Percentiles rank a stretch among this genome's conserved stretches.
Conservation (phyloP, 768 basidiomycete genomes). For the Russula abietina region DNA sequence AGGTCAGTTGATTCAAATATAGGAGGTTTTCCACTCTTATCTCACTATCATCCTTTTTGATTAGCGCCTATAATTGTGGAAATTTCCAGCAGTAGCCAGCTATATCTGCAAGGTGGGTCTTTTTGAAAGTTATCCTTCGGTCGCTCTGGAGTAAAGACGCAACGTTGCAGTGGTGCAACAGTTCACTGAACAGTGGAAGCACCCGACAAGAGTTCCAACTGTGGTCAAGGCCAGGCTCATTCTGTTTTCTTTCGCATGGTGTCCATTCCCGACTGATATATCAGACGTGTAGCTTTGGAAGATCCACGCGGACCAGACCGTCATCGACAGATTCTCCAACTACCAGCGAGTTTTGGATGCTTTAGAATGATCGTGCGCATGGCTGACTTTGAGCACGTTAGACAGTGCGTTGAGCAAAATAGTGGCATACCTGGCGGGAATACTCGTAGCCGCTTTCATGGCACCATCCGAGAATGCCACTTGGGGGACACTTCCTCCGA, state of each 20-base stretch:
- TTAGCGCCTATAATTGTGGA: slow-evolving; percentile 21
- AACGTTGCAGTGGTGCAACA: slow-evolving; percentile 22
- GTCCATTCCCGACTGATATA: neutral
- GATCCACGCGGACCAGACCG: slow-evolving; percentile 15
- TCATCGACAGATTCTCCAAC: slow-evolving; percentile 23
- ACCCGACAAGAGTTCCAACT: slow-evolving; percentile 18
- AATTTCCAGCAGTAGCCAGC: slow-evolving; percentile 4
- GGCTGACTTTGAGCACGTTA: neutral
- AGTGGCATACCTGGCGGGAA: slow-evolving; percentile 21
- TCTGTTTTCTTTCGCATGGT: neutral
- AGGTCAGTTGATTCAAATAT: slow-evolving; percentile 4
- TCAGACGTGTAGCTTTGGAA: slow-evolving; percentile 25
- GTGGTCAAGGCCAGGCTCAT: slow-evolving; percentile 20
- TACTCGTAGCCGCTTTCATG: slow-evolving; percentile 29
- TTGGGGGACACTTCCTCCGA: slow-evolving; percentile 25
- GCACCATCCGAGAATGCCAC: slow-evolving; percentile 26
- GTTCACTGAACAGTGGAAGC: slow-evolving; percentile 25
- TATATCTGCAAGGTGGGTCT: slow-evolving; percentile 17
- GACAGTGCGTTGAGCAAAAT: slow-evolving; percentile 21
- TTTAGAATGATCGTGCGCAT: neutral
- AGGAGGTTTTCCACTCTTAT: neutral
- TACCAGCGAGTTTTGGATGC: slow-evolving; percentile 24
- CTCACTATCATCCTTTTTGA: neutral
- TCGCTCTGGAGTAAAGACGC: neutral
- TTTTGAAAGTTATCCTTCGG: no score